Evolutionary conservation across 208 protist species (phyloP).

Genomic region (Leishmania guyanensis): DNA sequence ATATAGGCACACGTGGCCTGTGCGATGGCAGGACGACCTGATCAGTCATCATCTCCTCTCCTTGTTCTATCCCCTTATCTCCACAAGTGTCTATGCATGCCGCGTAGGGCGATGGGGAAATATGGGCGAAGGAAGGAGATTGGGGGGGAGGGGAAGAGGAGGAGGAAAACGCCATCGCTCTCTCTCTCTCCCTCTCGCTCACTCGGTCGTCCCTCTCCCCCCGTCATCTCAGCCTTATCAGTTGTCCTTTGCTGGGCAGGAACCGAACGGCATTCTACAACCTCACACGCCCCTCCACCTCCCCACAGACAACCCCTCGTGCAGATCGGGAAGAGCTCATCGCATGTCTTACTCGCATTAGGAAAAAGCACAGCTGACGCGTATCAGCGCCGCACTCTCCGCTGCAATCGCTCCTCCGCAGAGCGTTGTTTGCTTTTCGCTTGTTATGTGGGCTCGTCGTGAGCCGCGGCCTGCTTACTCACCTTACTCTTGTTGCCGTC

Average conservation of each 20-base stretch:
- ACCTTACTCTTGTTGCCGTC: not conserved
- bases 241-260: not conserved
- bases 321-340: not conserved
- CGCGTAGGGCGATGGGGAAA: not conserved
- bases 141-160: not conserved
- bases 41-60: not conserved
- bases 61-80: not conserved
- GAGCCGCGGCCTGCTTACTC: not conserved
- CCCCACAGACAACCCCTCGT: not conserved
- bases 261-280: not conserved
- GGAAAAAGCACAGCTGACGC: not conserved
- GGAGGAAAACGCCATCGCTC: not conserved
- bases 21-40: not conserved
- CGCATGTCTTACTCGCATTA: not conserved
- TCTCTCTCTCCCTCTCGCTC: not conserved
- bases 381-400: not conserved
- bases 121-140: not conserved
- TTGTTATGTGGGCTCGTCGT: not conserved
- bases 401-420: not conserved
- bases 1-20: not conserved
- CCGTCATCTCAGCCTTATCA: not conserved
- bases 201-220: not conserved
- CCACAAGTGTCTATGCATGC: not conserved
- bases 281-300: not conserved
- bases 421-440: not conserved